phyloP scores from a whole-genome alignment of 192 early-diverging fungal genomes.

The Jimgerdemannia lactiflua region DNA sequence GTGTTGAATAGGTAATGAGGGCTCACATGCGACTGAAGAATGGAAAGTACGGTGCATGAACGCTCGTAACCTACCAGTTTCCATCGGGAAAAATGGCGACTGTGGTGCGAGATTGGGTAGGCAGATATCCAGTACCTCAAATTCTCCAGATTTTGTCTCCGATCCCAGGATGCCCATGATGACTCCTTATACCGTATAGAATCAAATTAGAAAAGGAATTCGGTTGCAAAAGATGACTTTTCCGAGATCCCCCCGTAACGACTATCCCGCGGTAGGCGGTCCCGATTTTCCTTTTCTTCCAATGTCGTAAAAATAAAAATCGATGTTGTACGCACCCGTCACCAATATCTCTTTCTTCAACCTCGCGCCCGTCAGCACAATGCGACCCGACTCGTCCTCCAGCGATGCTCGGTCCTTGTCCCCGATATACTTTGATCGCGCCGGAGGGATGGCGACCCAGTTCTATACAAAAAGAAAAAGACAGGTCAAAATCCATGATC shows the following conservation, averaged over 20 bases:
- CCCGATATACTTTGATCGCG: conserved; percentile 64
- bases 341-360: conserved; percentile 57
- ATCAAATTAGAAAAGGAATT: too few species aligned
- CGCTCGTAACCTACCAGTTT: conserved; percentile 23
- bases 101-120: conserved; percentile 67
- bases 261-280: too few species aligned
- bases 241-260: too few species aligned
- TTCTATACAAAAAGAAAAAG: conserved; percentile 35
- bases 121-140: conserved; percentile 84
- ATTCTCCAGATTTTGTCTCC: conserved; percentile 74
- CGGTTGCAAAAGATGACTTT: too few species aligned
- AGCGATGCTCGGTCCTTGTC: conserved; percentile 61
- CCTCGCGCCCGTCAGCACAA: conserved; percentile 64
- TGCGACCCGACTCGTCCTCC: conserved; percentile 93
- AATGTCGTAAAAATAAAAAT: not conserved
- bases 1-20: not conserved
- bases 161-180: conserved; percentile 77
- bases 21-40: too few species aligned
- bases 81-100: conserved; percentile 19
- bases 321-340: conserved; percentile 53
- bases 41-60: too few species aligned
- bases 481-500: not conserved
- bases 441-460: conserved; percentile 60
- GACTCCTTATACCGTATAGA: too few species aligned
- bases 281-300: too few species aligned